phyloP scores from a whole-genome alignment of 345 rosid genomes.

The Zanthoxylum bungeanum region DNA sequence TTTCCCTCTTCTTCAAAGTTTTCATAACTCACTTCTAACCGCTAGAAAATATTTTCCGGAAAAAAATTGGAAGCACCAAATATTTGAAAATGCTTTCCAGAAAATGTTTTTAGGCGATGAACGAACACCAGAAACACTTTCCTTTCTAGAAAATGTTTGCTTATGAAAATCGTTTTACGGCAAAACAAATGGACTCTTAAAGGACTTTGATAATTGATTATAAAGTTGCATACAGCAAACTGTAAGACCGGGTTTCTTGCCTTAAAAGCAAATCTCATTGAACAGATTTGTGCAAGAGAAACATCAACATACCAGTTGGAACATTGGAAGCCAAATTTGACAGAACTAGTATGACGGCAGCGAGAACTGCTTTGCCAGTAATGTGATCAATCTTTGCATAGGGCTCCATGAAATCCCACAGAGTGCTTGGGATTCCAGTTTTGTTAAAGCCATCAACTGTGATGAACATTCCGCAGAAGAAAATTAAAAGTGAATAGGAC shows the following conservation, averaged over 20 bases:
- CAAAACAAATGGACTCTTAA: no score
- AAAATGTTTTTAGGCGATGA: no score
- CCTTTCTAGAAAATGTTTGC: no score
- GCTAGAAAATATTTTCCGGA: no score
- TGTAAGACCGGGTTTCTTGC: background rate
- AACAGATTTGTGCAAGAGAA: background rate
- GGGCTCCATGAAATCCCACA: constrained; percentile 85
- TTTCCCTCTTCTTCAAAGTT: no score
- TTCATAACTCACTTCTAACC: no score
- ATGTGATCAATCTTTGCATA: constrained; percentile 44
- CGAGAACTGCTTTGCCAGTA: constrained; percentile 56
- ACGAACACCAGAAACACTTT: no score
- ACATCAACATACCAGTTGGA: constrained; percentile 59
- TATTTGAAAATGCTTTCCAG: no score
- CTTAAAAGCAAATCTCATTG: background rate
- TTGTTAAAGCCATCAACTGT: constrained; percentile 79
- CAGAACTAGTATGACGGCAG: constrained; percentile 57
- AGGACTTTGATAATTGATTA: background rate
- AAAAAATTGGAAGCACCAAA: no score
- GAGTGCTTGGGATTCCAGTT: constrained; percentile 72
- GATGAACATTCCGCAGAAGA: constrained; percentile 92
- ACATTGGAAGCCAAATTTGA: constrained; percentile 87
- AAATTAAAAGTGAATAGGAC: constrained; percentile 69
- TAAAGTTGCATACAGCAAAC: background rate
- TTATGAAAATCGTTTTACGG: background rate